Base-by-base conservation (phyloP, 1,139 yeast species). In the Insectozyma bohioensis region DNA sequence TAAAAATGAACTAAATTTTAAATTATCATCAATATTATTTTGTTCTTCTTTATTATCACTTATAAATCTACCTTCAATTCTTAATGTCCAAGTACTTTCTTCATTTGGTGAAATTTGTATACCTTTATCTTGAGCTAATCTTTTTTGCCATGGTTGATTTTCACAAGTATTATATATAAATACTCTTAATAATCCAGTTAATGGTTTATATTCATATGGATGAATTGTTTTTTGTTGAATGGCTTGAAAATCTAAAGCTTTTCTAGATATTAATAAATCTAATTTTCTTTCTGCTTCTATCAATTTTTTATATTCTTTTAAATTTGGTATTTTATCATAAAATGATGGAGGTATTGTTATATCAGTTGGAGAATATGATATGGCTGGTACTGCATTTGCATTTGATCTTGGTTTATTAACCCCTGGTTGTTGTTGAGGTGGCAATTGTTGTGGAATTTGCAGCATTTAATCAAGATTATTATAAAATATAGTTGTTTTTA, bases 91-190 rank as follows among this genome's bases (percentile, higher is more conserved):
- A 5, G 77, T 54, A 6, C 94, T 76, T 31, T 69, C 76, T 11
- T 52, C 50, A 6, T 47, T 34, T 5, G 54, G 47, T 2, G 49
- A 40, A 2, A 52, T 46, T 20, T 48, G 42, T 12, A 32, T 13
- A 4, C 54, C 56, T 31, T 50, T 48, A 5, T 15, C 5, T 43
- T 53, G 57, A n/a, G n/a, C n/a, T 33, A 66, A 59, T 37, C 63
- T 68, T 33, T 67, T 67, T 54, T 90, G 97, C 98, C 98, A 92
- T 28, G 94, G 87, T 61, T 92, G 97, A 55, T 86, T 85, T 42
- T 80, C 85, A 26, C 84, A 70, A 2, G 87, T 82, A 54, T 86
- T 88, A 49, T 92, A 87, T 20, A 94, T 67, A 53, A 83, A 92
- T 15, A 92, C 75, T 39, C 98, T 75, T 50, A 92, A 68, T 4